Conservation (phyloP, 2,329 filamentous ascomycete genomes). For the Talaromyces rugulosus region DNA sequence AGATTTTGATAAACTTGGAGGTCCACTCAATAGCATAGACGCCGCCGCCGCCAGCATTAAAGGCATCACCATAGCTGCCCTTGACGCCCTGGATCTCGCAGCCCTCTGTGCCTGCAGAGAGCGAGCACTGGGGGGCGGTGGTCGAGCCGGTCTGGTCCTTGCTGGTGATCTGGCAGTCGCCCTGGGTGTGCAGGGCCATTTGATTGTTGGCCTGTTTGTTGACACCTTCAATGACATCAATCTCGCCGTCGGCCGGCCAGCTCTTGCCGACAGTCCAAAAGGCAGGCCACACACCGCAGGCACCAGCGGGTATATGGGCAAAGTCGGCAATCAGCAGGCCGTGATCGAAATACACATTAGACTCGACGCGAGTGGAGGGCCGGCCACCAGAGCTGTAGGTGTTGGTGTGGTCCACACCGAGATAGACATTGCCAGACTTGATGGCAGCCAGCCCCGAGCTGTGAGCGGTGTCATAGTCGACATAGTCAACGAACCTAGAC, state of each 20-base stretch:
- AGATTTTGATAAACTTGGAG: constrained; percentile 44
- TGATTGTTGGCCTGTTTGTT: constrained; percentile 41
- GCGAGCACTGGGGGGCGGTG: constrained; percentile 47
- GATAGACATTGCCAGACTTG: constrained; percentile 35
- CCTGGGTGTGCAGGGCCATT: constrained; percentile 48
- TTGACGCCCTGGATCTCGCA: constrained; percentile 39
- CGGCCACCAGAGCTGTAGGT: constrained; percentile 37
- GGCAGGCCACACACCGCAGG: constrained; percentile 51
- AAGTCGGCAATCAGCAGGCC: constrained; percentile 47
- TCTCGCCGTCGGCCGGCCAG: constrained; percentile 44
- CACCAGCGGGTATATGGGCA: constrained; percentile 43
- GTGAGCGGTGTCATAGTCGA: constrained; percentile 37
- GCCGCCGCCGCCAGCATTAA: constrained; percentile 50
- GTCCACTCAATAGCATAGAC: constrained; percentile 50
- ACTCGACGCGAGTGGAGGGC: constrained; percentile 43
- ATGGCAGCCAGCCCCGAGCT: constrained; percentile 31
- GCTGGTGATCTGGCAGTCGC: constrained; percentile 40
- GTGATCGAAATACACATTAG: constrained; percentile 41
- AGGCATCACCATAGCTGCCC: constrained; percentile 47
- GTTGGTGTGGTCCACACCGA: constrained; percentile 42
- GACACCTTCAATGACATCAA: constrained; percentile 50
- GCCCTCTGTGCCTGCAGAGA: constrained; percentile 31
- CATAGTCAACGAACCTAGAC: constrained; percentile 39
- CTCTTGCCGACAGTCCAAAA: constrained; percentile 42
- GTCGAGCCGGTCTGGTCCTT: constrained; percentile 48